Base-by-base conservation (phyloP, 768 basidiomycete species). In the Inosperma sp. region DNA sequence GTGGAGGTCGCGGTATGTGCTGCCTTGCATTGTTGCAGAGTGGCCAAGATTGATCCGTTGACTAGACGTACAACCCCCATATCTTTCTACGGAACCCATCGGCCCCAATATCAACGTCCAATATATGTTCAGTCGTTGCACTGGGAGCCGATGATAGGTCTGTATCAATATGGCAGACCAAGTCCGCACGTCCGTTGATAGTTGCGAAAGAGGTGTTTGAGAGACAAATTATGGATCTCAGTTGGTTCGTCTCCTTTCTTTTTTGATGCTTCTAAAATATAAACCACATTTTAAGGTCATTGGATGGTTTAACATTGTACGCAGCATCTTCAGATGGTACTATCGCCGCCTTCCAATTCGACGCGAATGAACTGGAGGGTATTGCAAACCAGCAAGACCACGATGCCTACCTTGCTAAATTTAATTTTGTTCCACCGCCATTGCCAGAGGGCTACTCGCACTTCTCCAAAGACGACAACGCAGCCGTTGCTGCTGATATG, bases 291-390 rank as follows among this genome's bases (percentile, higher is more conserved):
- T 16, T 3, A 56, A 96, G 93, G 93, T 93, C 93, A 7, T 82
- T 80, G 67, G 94, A 98, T 62, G 96, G 96, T 7, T 75, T 88
- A 37, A 88, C 88, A 2, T 77, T 99, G 1, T 98, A 95, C 59
- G 93, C 93, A 0, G 92, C 89, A 53, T 96, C 94, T 1, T 95
- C 93, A 0, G 96, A 99, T 63, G 96, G 96, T 2, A 93, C 93
- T 0, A 82, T 98, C 48, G 91, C 84, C 1, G 91, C 86, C 2
- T 89, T 96, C 68, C 76, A 79, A 56, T 98, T 98, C 59, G 84
- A 88, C 34, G 63, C 80, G 2, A 80, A 83, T 26, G 91, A 92
- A 66, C 70, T 90, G 2, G 88, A 89, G 62, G 90, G 90, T 27
- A 85, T 92, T 30, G 84, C 88, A 2, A 81, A 85, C 3, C 77